A percentile compares a stretch with the other conserved stretches of the same genome.
Conservation (phyloP, 2,329 filamentous ascomycete species). For the Diaporthe sp. region DNA sequence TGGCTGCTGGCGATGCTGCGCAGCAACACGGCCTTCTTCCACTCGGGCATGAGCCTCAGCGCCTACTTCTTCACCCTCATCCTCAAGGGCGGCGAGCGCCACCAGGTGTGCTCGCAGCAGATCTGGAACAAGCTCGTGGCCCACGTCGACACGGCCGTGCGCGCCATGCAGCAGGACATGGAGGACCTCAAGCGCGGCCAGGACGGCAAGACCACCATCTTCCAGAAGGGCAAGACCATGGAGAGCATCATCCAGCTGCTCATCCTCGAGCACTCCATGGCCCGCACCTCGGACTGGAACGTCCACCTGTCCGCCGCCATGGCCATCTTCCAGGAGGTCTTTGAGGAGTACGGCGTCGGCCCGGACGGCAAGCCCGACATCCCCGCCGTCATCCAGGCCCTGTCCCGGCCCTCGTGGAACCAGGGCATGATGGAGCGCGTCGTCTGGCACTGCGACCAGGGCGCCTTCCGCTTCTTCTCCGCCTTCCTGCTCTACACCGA, state of each 20-base stretch:
- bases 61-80: slow-evolving; percentile 70
- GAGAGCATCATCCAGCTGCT: slow-evolving; percentile 68
- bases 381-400: slow-evolving; percentile 26
- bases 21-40: slow-evolving; percentile 70
- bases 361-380: slow-evolving; percentile 47
- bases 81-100: slow-evolving; percentile 52
- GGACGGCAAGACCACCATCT: slow-evolving; percentile 35
- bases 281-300: slow-evolving; percentile 63
- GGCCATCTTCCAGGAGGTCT: slow-evolving; percentile 62
- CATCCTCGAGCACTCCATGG: slow-evolving; percentile 64
- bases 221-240: slow-evolving; percentile 51
- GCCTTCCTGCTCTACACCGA: slow-evolving; percentile 64
- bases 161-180: slow-evolving; percentile 73
- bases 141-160: slow-evolving; percentile 62
- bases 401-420: slow-evolving; percentile 52
- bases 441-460: slow-evolving; percentile 61
- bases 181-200: slow-evolving; percentile 37
- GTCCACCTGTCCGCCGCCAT: slow-evolving; percentile 65
- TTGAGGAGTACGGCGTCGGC: slow-evolving; percentile 55
- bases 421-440: slow-evolving; percentile 49
- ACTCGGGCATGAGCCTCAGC: slow-evolving; percentile 68
- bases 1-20: slow-evolving; percentile 73
- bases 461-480: slow-evolving; percentile 62
- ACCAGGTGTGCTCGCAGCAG: slow-evolving; percentile 52
- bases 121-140: slow-evolving; percentile 58